phyloP scores from a whole-genome alignment of 208 protist genomes.

The Porcisia hertigi region DNA sequence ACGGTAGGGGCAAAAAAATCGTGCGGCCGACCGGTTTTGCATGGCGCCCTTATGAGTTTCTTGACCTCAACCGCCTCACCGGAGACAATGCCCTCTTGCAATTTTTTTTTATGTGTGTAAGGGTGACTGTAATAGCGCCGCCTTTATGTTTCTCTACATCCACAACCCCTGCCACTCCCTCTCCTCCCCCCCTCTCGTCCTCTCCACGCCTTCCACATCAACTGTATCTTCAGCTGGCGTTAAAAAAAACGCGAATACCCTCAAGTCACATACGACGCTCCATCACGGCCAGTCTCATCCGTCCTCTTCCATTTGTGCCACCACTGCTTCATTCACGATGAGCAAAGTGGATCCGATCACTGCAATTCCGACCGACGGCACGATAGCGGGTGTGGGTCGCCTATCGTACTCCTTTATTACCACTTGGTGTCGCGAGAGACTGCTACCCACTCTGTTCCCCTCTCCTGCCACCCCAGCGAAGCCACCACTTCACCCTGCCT shows the following conservation, averaged over 20 bases:
- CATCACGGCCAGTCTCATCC: neutral
- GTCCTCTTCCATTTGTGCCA: neutral
- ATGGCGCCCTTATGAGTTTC: neutral
- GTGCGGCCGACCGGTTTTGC: neutral
- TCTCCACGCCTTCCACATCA: neutral
- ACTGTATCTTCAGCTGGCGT: neutral
- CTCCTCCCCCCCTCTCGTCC: neutral
- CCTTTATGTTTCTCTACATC: too few relatives aligned
- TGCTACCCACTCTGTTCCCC: constrained; percentile 11
- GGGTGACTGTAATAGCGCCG: too few relatives aligned
- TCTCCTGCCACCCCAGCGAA: neutral
- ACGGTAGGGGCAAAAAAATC: neutral
- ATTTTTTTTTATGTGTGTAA: neutral
- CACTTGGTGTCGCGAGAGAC: constrained; percentile 14
- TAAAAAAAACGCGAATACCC: neutral
- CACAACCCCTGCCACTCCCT: too few relatives aligned
- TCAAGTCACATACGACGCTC: neutral
- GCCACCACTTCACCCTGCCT: neutral
- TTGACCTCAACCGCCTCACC: neutral
- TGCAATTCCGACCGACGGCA: neutral
- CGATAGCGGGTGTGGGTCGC: neutral
- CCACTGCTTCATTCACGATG: neutral
- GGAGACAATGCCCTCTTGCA: neutral
- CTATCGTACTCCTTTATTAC: neutral
- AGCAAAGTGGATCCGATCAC: neutral